These are phyloP conservation scores for Fraxinus excelsior DNA, from an alignment of 257 asterid genomes.

Conservation along the genomic window DNA sequence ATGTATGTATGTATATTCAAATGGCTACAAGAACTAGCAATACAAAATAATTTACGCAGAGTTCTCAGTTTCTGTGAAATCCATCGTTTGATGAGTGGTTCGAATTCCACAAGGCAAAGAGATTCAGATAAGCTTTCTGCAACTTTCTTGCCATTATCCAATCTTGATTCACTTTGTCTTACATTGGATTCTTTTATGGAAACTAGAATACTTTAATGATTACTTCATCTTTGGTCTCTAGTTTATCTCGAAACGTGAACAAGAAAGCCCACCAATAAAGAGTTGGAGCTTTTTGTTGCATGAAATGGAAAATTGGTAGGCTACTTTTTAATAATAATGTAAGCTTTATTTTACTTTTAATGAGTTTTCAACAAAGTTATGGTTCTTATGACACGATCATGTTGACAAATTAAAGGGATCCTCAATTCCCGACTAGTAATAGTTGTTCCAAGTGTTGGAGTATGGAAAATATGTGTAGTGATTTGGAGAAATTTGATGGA, in stretches of 20 bases:
- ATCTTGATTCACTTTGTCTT: conserved; percentile 9
- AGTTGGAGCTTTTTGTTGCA: neutral
- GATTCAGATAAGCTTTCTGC: conserved; percentile 18
- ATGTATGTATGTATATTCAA: no score
- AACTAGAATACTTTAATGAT: neutral
- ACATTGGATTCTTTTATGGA: conserved; percentile 9
- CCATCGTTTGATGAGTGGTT: conserved; percentile 10
- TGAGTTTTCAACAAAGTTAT: neutral
- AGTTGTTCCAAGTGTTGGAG: no score
- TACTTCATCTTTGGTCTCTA: neutral
- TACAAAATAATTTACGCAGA: neutral
- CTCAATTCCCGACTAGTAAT: no score
- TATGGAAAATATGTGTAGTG: no score
- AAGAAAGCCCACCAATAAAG: conserved; percentile 1
- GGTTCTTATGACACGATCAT: neutral
- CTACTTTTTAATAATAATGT: neutral
- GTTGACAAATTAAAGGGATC: no score
- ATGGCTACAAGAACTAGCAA: no score
- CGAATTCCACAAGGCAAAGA: neutral
- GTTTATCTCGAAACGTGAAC: neutral
- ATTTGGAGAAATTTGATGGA: no score
- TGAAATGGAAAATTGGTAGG: neutral
- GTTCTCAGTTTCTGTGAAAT: neutral
- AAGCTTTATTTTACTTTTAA: neutral
- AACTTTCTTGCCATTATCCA: neutral